Evolutionary conservation across 805 yeast species (phyloP).

Genomic region (Dipodascopsis uninucleata): DNA sequence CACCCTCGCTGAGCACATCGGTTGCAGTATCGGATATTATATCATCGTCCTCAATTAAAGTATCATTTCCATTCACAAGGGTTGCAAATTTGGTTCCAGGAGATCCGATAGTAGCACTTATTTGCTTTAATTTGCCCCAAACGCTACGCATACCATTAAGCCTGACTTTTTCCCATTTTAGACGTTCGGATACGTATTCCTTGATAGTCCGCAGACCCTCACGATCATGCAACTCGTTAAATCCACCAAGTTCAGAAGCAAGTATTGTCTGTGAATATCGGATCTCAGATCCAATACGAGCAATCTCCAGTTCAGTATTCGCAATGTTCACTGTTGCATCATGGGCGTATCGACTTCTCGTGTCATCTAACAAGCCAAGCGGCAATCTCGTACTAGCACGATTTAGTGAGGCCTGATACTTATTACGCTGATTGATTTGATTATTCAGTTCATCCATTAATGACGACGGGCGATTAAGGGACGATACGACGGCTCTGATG

Average conservation of each 20-base stretch:
- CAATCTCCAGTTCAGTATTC: slow-evolving; percentile 32
- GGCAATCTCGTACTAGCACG: slow-evolving; percentile 32
- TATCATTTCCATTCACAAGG: no score
- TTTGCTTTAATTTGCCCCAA: slow-evolving; percentile 8
- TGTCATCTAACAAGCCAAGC: slow-evolving; percentile 36
- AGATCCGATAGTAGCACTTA: no score
- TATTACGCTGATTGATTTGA: slow-evolving; percentile 27
- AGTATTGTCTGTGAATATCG: slow-evolving; percentile 36
- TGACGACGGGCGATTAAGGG: slow-evolving; percentile 33
- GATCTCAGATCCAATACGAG: slow-evolving; percentile 34
- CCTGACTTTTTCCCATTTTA: slow-evolving; percentile 26
- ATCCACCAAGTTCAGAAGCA: slow-evolving; percentile 41
- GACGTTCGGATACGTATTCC: slow-evolving; percentile 21
- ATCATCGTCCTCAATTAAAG: no score
- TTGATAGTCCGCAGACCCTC: slow-evolving; percentile 32
- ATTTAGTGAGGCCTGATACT: slow-evolving; percentile 27
- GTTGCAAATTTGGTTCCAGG: no score
- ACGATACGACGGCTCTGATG: slow-evolving; percentile 28
- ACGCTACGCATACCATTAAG: slow-evolving; percentile 22
- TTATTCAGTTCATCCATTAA: slow-evolving; percentile 31
- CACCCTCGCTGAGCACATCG: no score
- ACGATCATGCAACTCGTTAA: slow-evolving; percentile 36
- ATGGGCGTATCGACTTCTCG: slow-evolving; percentile 35
- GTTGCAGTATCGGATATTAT: no score
- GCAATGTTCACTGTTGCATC: slow-evolving; percentile 34